These are phyloP conservation scores for Diutina catenulata DNA, from an alignment of 1,139 yeast genomes.

Conservation along the genomic window DNA sequence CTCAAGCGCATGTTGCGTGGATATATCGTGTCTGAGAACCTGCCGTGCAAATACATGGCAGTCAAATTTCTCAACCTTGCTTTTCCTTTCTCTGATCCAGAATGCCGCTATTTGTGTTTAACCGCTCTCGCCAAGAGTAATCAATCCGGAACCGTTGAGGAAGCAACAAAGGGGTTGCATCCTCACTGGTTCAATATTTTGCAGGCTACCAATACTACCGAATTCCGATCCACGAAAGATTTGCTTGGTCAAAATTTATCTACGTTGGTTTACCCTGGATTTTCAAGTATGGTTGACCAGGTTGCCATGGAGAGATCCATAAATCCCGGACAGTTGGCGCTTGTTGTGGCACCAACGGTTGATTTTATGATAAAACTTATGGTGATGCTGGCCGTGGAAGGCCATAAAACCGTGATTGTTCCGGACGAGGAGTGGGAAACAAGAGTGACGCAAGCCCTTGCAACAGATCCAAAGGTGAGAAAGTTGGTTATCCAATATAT, in stretches of 20 bases:
- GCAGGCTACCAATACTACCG: slow-evolving; percentile 27
- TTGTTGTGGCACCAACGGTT: no score
- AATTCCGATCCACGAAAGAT: slow-evolving; percentile 32
- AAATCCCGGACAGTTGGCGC: neutral
- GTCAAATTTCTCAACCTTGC: slow-evolving; percentile 56
- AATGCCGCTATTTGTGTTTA: slow-evolving; percentile 58
- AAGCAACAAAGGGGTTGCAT: slow-evolving; percentile 70
- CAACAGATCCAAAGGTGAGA: slow-evolving; percentile 45
- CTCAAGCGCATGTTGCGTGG: no score
- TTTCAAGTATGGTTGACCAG: slow-evolving; percentile 17
- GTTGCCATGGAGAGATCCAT: slow-evolving; percentile 10
- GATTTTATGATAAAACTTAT: slow-evolving; percentile 40
- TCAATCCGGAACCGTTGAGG: slow-evolving; percentile 61
- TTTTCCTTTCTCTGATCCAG: slow-evolving; percentile 57
- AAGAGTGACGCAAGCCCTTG: slow-evolving; percentile 62
- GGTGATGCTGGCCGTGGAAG: slow-evolving; percentile 50
- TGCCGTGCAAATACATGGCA: slow-evolving; percentile 41
- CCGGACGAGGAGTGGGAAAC: slow-evolving; percentile 69
- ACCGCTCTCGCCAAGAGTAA: slow-evolving; percentile 49
- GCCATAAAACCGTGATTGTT: slow-evolving; percentile 42
- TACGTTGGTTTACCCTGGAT: slow-evolving; percentile 32
- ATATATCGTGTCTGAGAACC: no score
- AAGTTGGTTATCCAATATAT: slow-evolving; percentile 19
- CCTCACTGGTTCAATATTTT: slow-evolving; percentile 55
- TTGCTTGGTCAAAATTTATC: slow-evolving; percentile 22